Percentiles rank a stretch among this genome's conserved stretches.
Evolutionary conservation across 2,329 filamentous ascomycete genomes (phyloP).

Genomic region (Chlorencoelia australis): DNA sequence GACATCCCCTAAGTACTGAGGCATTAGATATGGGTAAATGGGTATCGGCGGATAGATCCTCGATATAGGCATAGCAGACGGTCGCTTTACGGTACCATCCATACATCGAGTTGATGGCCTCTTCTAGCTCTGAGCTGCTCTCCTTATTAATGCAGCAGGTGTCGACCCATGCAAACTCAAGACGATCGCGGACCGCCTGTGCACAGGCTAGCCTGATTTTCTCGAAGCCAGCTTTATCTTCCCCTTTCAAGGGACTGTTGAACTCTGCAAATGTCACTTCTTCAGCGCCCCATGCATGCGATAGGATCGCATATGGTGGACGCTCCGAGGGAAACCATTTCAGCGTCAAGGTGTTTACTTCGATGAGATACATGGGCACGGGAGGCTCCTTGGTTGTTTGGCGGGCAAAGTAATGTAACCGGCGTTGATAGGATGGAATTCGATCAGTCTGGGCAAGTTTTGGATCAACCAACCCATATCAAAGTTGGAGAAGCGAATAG

Average conservation of each 20-base stretch:
- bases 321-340: too few species aligned
- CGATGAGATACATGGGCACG: too few species aligned
- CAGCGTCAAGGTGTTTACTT: too few species aligned
- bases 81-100: slow-evolving; percentile 12
- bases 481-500: too few species aligned
- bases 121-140: slow-evolving; percentile 7
- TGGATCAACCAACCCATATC: too few species aligned
- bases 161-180: slow-evolving; percentile 8
- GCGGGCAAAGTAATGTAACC: too few species aligned
- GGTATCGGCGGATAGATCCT: slow-evolving; percentile 6
- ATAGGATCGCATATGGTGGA: slow-evolving; percentile 1
- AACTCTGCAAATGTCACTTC: slow-evolving; percentile 8
- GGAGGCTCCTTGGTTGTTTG: too few species aligned
- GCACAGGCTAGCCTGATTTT: slow-evolving; percentile 12
- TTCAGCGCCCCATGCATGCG: slow-evolving; percentile 2
- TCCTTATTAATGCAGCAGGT: slow-evolving; percentile 16
- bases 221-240: slow-evolving; percentile 7
- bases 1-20: not conserved
- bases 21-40: too few species aligned
- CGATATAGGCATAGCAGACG: slow-evolving; percentile 12
- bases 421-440: too few species aligned
- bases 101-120: slow-evolving; percentile 15
- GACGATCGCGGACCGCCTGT: slow-evolving; percentile 8
- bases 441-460: too few species aligned
- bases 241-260: not conserved